Conservation (phyloP, 2,329 filamentous ascomycete genomes). For the Fusarium sp. region DNA sequence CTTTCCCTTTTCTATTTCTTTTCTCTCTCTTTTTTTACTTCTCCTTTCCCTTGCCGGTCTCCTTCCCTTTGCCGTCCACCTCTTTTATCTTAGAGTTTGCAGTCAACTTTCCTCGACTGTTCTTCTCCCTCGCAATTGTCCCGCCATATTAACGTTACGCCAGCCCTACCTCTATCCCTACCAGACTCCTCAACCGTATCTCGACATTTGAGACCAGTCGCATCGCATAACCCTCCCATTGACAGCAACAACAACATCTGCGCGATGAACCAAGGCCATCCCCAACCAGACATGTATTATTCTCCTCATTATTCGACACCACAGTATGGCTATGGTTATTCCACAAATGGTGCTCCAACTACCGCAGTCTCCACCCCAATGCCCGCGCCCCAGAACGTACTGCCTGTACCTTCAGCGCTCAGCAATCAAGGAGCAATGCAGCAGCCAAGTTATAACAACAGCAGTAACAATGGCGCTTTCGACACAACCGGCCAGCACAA, state of each 20-base stretch:
- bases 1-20: conserved; percentile 50
- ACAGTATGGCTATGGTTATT: conserved; percentile 79
- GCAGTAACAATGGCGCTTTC: conserved; percentile 66
- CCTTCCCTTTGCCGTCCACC: conserved; percentile 45
- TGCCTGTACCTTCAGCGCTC: conserved; percentile 74
- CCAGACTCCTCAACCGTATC: conserved; percentile 3
- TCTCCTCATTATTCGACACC: conserved; percentile 78
- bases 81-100: conserved; percentile 62
- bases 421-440: conserved; percentile 63
- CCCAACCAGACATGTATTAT: conserved; percentile 73
- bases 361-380: conserved; percentile 79
- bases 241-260: conserved; percentile 47
- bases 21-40: conserved; percentile 50
- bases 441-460: conserved; percentile 51
- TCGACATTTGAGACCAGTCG: conserved; percentile 8
- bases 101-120: conserved; percentile 67
- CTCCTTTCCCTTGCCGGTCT: conserved; percentile 46
- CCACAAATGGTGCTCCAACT: conserved; percentile 74
- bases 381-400: conserved; percentile 69
- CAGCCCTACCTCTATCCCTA: conserved; percentile 18
- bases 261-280: conserved; percentile 81
- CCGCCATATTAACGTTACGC: conserved; percentile 24
- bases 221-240: conserved; percentile 16
- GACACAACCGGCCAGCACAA: conserved; percentile 96
- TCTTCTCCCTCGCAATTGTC: conserved; percentile 60